Conservation (phyloP, 2,329 filamentous ascomycete species). For the Ceratocystiopsis brevicomis region DNA sequence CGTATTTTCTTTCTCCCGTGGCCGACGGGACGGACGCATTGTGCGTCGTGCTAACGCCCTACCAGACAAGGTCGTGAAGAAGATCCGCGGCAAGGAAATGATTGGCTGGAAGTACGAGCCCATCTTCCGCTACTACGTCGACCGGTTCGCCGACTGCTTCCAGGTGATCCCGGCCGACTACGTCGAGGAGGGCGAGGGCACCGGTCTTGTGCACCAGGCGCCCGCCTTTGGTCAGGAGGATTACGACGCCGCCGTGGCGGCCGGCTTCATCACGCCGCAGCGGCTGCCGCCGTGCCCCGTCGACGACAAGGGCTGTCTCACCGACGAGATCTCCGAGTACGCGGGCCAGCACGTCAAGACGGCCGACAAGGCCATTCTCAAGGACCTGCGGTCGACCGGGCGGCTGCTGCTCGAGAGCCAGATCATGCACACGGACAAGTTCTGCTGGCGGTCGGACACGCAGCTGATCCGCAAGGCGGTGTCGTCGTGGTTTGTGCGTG, state of each 20-base stretch:
- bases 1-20: no score
- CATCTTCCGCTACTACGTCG: slow-evolving; percentile 75
- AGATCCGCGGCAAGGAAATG: slow-evolving; percentile 68
- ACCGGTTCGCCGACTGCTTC: slow-evolving; percentile 75
- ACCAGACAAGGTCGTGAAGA: slow-evolving; percentile 52
- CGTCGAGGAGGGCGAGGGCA: slow-evolving; percentile 77
- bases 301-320: slow-evolving; percentile 66
- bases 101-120: slow-evolving; percentile 78
- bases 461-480: slow-evolving; percentile 85
- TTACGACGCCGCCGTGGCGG: slow-evolving; percentile 63
- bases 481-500: slow-evolving; percentile 87
- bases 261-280: slow-evolving; percentile 58
- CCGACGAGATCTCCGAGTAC: slow-evolving; percentile 58
- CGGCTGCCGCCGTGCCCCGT: slow-evolving; percentile 77
- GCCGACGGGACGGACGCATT: no score
- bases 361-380: slow-evolving; percentile 85
- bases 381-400: slow-evolving; percentile 59
- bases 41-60: no score
- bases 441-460: slow-evolving; percentile 89
- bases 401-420: slow-evolving; percentile 71
- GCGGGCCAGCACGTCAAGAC: slow-evolving; percentile 76
- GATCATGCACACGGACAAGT: slow-evolving; percentile 78
- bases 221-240: slow-evolving; percentile 93
- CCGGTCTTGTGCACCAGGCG: slow-evolving; percentile 83
- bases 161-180: slow-evolving; percentile 67